Evolutionary conservation across 345 rosid genomes (phyloP), one percentile per base, ranked within the genome.

Genomic region (Gossypium bickii): DNA sequence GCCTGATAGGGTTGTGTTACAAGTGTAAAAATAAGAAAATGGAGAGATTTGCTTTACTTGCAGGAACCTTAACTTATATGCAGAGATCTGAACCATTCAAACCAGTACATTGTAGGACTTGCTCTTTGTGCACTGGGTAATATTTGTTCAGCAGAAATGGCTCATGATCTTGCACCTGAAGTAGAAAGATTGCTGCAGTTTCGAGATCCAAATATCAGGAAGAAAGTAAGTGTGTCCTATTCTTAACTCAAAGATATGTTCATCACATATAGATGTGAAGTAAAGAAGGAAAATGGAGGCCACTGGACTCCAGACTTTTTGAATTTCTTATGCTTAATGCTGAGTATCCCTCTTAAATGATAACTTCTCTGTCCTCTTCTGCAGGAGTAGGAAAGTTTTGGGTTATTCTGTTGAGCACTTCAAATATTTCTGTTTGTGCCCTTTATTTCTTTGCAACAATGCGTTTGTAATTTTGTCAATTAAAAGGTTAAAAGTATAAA

Each of bases 91-190:
- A 93, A 93, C 78, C 98, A 96, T 81, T 73, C 92, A 47, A 93
- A 93, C 85, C 99, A 92, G 89, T 93, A 96, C 73, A 89, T 92
- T 74, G 97, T 96, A 79, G 99, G 99, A 77, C 95, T 96, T 61
- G 98, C 99, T 25, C 97, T 96, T 80, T 96, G 99, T 92, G 99
- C 99, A 82, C 85, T 96, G 83, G 99, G 99, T 73, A 96, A 96
- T 74, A 96, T 93, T 71, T 92, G 97, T 75, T 96, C 98, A 12
- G 98, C 98, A 38, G 98, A 96, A 82, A 96, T 96, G 98, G 98
- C 99, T 16, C 93, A 97, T 79, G 99, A 93, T 90, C 97, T 96
- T 82, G 98, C 99, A 6, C 95, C 98, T 17, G 98, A 93, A 85
- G 99, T 96, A 53, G 99, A 96, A 83, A 87, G 93, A 87, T 82